Percentiles rank a stretch among this genome's conserved stretches.
These are phyloP conservation scores for Metschnikowia anglica DNA, from an alignment of 805 yeast genomes.

Conservation along the genomic window DNA sequence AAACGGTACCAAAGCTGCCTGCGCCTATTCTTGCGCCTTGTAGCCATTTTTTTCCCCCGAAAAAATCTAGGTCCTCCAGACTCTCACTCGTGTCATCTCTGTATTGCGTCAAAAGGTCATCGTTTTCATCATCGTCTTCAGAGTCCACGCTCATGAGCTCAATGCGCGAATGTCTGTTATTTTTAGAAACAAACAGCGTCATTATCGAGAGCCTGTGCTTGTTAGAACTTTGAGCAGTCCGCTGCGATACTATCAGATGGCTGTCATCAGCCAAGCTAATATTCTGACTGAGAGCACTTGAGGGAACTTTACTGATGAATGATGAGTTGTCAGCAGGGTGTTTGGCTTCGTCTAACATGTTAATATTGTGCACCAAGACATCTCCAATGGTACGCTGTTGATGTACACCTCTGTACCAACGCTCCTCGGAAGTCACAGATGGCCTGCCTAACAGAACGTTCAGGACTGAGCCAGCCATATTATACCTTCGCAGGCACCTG, in stretches of 20 bases:
- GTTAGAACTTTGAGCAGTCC: slow-evolving; percentile 6
- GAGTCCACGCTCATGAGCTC: slow-evolving; percentile 29
- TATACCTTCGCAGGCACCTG: slow-evolving; percentile 48
- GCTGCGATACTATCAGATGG: slow-evolving; percentile 10
- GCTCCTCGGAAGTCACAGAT: slow-evolving; percentile 20
- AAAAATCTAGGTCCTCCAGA: slow-evolving; percentile 28
- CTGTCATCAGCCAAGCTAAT: slow-evolving; percentile 8
- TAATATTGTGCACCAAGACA: slow-evolving; percentile 53
- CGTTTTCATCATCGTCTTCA: slow-evolving; percentile 16
- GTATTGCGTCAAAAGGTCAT: slow-evolving; percentile 13
- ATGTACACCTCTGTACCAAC: slow-evolving; percentile 8
- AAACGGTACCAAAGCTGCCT: slow-evolving; percentile 93
- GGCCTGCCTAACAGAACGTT: slow-evolving; percentile 20
- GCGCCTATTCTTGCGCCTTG: slow-evolving; percentile 92
- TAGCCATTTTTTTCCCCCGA: slow-evolving; percentile 60
- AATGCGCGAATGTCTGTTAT: slow-evolving; percentile 44
- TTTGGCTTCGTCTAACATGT: slow-evolving; percentile 52
- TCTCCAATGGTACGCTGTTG: slow-evolving; percentile 58
- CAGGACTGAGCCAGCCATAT: slow-evolving; percentile 19
- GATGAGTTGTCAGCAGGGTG: slow-evolving; percentile 28
- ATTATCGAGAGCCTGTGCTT: slow-evolving; percentile 18
- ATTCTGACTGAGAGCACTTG: slow-evolving; percentile 13
- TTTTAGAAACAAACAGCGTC: slow-evolving; percentile 20
- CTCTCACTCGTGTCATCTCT: slow-evolving; percentile 39
- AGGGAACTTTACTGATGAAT: slow-evolving; percentile 28